Percentiles rank a stretch among this genome's conserved stretches.
Conservation (phyloP, 169 alveolate species). For the Perkinsus marinus region DNA sequence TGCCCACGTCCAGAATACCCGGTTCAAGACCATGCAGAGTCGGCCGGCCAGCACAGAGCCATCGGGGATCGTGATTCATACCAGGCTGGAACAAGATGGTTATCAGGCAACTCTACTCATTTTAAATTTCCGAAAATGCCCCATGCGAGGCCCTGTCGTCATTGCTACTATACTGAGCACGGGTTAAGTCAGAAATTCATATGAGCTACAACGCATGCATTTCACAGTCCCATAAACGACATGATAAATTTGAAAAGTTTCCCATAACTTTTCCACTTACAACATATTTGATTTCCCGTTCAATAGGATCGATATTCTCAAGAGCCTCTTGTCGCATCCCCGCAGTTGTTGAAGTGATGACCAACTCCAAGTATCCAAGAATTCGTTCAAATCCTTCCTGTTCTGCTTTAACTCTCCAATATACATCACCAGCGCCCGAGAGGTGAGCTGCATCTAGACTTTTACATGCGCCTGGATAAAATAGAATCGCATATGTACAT, state of each 20-base stretch:
- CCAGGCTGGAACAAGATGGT: not conserved
- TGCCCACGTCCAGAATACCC: slow-evolving; percentile 5
- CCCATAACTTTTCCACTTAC: too few relatives aligned
- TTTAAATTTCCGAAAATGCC: too few relatives aligned
- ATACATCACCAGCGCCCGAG: not conserved
- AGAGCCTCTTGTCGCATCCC: not conserved
- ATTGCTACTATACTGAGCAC: too few relatives aligned
- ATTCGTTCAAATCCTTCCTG: not conserved
- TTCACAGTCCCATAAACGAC: too few relatives aligned
- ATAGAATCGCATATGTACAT: too few relatives aligned
- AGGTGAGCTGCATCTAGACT: not conserved
- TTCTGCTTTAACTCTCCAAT: not conserved
- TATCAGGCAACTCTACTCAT: too few relatives aligned
- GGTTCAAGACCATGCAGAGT: not conserved
- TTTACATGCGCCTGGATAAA: not conserved
- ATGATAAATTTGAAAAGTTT: too few relatives aligned
- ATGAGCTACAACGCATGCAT: too few relatives aligned
- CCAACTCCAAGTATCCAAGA: not conserved
- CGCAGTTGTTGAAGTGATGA: not conserved
- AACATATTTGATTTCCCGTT: not conserved
- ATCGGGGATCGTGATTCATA: not conserved
- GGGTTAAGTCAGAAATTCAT: too few relatives aligned
- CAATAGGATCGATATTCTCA: not conserved
- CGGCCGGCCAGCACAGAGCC: not conserved
- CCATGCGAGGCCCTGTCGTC: too few relatives aligned